Percentiles rank a stretch among this genome's conserved stretches.
Conservation (phyloP, 2,329 filamentous ascomycete genomes). For the Xylaria sp. region DNA sequence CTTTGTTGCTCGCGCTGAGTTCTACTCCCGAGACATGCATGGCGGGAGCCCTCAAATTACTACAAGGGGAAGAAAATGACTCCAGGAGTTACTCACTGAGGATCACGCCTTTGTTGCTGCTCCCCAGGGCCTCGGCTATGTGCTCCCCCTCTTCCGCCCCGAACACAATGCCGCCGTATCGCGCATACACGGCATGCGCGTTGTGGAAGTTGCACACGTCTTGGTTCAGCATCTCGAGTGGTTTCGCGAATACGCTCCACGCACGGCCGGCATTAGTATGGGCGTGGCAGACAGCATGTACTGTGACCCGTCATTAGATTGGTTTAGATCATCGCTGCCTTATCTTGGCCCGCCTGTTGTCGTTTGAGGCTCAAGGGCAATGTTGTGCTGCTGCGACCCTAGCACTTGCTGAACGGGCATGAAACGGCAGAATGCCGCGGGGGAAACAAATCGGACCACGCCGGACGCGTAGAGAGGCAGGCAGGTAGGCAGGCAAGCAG, state of each 20-base stretch:
- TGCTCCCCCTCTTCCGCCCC: conserved; percentile 67
- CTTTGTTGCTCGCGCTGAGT: too few species aligned
- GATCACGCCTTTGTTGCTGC: conserved; percentile 60
- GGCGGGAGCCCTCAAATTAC: too few species aligned
- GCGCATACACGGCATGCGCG: conserved; percentile 67
- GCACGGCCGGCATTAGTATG: conserved; percentile 71
- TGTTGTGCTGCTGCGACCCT: neutral
- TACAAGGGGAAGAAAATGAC: too few species aligned
- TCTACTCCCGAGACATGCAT: too few species aligned
- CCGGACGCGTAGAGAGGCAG: neutral
- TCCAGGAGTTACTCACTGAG: too few species aligned
- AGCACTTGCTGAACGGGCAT: neutral
- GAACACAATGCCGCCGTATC: conserved; percentile 59
- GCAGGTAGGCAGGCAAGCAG: too few species aligned
- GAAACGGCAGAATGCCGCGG: neutral
- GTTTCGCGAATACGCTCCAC: conserved; percentile 68
- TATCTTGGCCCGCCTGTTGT: neutral
- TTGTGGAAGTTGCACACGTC: conserved; percentile 70
- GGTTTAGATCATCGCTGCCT: neutral
- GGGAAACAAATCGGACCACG: neutral
- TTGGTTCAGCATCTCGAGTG: conserved; percentile 73
- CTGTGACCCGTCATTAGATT: conserved; percentile 47
- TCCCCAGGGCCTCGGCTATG: conserved; percentile 67
- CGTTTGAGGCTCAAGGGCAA: neutral
- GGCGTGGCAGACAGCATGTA: conserved; percentile 71